These are phyloP conservation scores for Sclerotinia subarctica DNA, from an alignment of 2,329 filamentous ascomycete genomes.

Conservation along the genomic window DNA sequence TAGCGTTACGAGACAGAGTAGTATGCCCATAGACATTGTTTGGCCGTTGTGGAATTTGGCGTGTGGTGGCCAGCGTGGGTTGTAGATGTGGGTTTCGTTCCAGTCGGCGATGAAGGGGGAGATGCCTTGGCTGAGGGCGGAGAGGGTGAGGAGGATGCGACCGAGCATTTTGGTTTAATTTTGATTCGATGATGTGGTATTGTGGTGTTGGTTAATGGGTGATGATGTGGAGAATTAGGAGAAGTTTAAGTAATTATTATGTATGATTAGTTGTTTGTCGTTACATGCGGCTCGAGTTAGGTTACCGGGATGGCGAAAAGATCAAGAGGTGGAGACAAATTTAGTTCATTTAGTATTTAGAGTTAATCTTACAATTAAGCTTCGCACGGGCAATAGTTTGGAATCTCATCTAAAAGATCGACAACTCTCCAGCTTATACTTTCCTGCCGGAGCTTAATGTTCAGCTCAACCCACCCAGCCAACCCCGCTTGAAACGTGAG, in stretches of 20 bases:
- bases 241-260: background rate
- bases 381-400: background rate
- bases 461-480: background rate
- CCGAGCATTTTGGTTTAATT: conserved; percentile 24
- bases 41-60: conserved; percentile 53
- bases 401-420: background rate
- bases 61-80: conserved; percentile 49
- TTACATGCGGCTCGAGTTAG: background rate
- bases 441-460: background rate
- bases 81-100: conserved; percentile 47
- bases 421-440: background rate
- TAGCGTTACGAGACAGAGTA: conserved; percentile 41
- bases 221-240: background rate
- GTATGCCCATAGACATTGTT: conserved; percentile 47
- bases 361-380: background rate
- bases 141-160: conserved; percentile 28
- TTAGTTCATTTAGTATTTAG: background rate
- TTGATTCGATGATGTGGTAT: background rate
- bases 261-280: background rate
- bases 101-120: conserved; percentile 39
- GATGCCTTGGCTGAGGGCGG: conserved; percentile 26
- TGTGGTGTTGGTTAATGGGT: background rate
- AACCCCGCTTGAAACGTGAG: background rate
- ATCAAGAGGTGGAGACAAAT: background rate
- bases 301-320: background rate